Evolutionary conservation across 2,329 filamentous ascomycete species (phyloP).

Genomic region (Cordyceps pruinosa): DNA sequence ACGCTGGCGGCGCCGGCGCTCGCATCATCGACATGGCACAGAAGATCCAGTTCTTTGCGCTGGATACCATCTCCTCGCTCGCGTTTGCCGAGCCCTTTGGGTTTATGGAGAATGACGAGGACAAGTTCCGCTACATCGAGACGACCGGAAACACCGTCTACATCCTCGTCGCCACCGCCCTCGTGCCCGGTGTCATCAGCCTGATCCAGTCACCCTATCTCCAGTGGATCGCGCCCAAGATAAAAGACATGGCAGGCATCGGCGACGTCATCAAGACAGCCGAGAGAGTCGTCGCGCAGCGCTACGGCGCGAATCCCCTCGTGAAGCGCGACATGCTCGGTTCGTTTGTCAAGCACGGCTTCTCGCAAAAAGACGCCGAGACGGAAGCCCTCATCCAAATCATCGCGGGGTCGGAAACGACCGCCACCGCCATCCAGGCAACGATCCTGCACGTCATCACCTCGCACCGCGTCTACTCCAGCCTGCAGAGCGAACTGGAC

Average conservation of each 20-base stretch:
- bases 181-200: constrained; percentile 34
- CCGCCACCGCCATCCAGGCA: constrained; percentile 40
- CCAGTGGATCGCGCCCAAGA: constrained; percentile 29
- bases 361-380: constrained; percentile 28
- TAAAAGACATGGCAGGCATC: constrained; percentile 20
- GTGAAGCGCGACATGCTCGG: constrained; percentile 31
- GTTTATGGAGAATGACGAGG: constrained; percentile 37
- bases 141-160: constrained; percentile 35
- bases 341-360: constrained; percentile 30
- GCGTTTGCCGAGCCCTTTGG: constrained; percentile 44
- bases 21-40: constrained; percentile 34
- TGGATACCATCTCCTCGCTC: constrained; percentile 48
- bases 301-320: constrained; percentile 22
- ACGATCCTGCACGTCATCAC: constrained; percentile 41
- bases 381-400: constrained; percentile 33
- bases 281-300: constrained; percentile 22
- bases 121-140: constrained; percentile 39
- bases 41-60: constrained; percentile 45
- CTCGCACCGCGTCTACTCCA: constrained; percentile 34
- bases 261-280: constrained; percentile 29
- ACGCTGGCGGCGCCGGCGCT: constrained; percentile 18
- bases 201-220: constrained; percentile 33
- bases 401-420: constrained; percentile 44
- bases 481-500: constrained; percentile 38
- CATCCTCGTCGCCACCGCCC: constrained; percentile 35